Base-by-base conservation (phyloP, 176 grass and related monocot genomes). In the Eleusine coracana region DNA sequence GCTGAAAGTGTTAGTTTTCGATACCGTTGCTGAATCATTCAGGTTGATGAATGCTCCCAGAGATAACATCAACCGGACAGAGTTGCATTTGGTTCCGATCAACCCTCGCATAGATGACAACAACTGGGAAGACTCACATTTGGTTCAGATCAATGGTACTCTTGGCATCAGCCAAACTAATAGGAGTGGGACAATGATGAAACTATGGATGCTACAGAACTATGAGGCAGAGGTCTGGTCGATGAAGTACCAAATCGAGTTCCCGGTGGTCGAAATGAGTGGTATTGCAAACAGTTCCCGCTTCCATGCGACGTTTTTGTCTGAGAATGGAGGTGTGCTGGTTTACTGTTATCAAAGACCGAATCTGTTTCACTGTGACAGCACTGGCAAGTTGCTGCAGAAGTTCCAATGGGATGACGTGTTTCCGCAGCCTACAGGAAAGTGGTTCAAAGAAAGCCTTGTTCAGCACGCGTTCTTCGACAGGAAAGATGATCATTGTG, bases 401-500 rank as follows among this genome's bases (percentile, higher is more conserved):
- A 36, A 37, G n/a, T 63, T 48, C 40, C 14, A 10, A 21, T 6
- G 48, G 10, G 18, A 23, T 23, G 5, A 1, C 9, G 5, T 38
- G 44, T 14, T 4, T 42, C 15, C 40, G 23, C 0, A 0, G 3
- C 10, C 34, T 48, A 29, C 44, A n/a, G 0, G 5, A 4, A 7
- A 61, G 5, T 36, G 23, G 17, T 82, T 62, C 40, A 62, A 82
- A 48, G 80, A 82, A 82, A 82, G 80, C 68, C 80, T 82, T 48
- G 80, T 82, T 18, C 60, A 25, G 25, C 80, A 82, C 49, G 10
- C 11, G 0, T 72, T 70, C 55, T 82, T 82, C 27, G 11, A 49
- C 6, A 37, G 17, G 55, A 41, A 37, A 63, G 55, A 21, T 37
- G 40, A 8, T 74, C 2, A 3, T 37, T 2, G 3, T 74, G 49